Conservation (phyloP, 2,329 filamentous ascomycete genomes). For the Calonectria pseudoreteaudii region DNA sequence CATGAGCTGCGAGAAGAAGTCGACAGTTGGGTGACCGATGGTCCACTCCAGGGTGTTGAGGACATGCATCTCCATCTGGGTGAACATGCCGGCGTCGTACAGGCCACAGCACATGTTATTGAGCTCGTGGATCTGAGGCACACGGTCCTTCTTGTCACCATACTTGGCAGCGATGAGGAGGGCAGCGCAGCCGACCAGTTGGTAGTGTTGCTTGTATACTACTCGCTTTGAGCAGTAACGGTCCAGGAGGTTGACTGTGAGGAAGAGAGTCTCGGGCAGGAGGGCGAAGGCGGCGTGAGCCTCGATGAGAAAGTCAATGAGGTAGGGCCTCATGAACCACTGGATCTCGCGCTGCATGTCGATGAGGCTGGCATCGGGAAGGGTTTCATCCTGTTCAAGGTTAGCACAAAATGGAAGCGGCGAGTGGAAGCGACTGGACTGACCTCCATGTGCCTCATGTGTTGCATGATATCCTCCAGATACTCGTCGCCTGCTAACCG, state of each 20-base stretch:
- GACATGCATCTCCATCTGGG: slow-evolving; percentile 99
- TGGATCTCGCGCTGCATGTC: slow-evolving; percentile 99
- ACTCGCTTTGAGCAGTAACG: slow-evolving; percentile 97
- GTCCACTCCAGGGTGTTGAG: slow-evolving; percentile 97
- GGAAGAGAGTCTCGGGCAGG: slow-evolving; percentile 93
- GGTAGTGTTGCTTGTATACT: slow-evolving; percentile 99
- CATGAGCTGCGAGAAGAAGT: slow-evolving; percentile 91
- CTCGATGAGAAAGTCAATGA: slow-evolving; percentile 98
- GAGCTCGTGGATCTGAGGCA: slow-evolving; percentile 96
- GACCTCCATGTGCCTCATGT: slow-evolving; percentile 96
- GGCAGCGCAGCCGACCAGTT: slow-evolving; percentile 95
- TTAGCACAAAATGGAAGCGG: slow-evolving; percentile 37
- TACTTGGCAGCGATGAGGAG: slow-evolving; percentile 98
- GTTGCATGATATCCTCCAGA: slow-evolving; percentile 90
- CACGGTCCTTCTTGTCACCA: slow-evolving; percentile 97
- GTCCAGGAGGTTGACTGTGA: slow-evolving; percentile 96
- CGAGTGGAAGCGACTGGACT: slow-evolving; percentile 37
- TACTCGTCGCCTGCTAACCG: slow-evolving; percentile 89
- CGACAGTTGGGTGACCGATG: slow-evolving; percentile 94
- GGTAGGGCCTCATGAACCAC: slow-evolving; percentile 99
- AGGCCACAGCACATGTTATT: slow-evolving; percentile 99
- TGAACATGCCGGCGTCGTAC: slow-evolving; percentile 99
- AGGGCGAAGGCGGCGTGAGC: slow-evolving; percentile 95
- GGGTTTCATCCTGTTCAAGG: slow-evolving; percentile 74
- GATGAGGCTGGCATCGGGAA: slow-evolving; percentile 96